Percentiles rank a stretch among this genome's conserved stretches.
Conservation (phyloP, 2,329 filamentous ascomycete species). For the Sclerotiophoma versabilis region DNA sequence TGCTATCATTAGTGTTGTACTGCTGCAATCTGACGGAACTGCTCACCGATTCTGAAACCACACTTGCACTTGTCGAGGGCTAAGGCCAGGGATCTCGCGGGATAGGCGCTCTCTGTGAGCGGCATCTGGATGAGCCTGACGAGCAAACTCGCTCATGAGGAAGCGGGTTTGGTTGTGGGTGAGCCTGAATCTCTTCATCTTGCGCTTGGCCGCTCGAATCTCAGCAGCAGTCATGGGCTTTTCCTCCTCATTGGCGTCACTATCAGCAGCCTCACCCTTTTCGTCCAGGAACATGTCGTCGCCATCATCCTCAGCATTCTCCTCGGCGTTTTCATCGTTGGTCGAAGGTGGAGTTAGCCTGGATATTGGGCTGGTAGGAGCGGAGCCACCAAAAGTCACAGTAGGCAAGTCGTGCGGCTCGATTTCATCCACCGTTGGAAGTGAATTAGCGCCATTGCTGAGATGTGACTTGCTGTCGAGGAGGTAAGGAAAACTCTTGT, state of each 20-base stretch:
- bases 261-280: slow-evolving; percentile 45
- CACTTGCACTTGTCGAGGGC: slow-evolving; percentile 91
- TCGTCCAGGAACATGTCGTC: slow-evolving; percentile 51
- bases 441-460: slow-evolving; percentile 35
- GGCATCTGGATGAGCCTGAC: slow-evolving; percentile 92
- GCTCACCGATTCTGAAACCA: slow-evolving; percentile 97
- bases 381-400: slow-evolving; percentile 52
- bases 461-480: slow-evolving; percentile 46
- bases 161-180: slow-evolving; percentile 98
- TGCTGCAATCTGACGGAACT: background rate
- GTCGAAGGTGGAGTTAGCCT: slow-evolving; percentile 55
- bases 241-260: slow-evolving; percentile 40
- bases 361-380: slow-evolving; percentile 55
- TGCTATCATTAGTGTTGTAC: slow-evolving; percentile 21
- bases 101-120: slow-evolving; percentile 87
- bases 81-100: slow-evolving; percentile 88
- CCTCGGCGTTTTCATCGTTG: slow-evolving; percentile 43
- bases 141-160: slow-evolving; percentile 95
- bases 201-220: slow-evolving; percentile 58
- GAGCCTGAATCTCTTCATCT: slow-evolving; percentile 82
- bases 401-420: slow-evolving; percentile 45
- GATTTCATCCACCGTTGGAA: slow-evolving; percentile 45
- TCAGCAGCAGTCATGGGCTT: slow-evolving; percentile 57
- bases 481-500: slow-evolving; percentile 55
- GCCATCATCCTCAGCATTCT: slow-evolving; percentile 48